A percentile compares a stretch with the other conserved stretches of the same genome.
These are phyloP conservation scores for Chlorella sp. DNA, from an alignment of 139 green algal genomes.

Conservation along the genomic window DNA sequence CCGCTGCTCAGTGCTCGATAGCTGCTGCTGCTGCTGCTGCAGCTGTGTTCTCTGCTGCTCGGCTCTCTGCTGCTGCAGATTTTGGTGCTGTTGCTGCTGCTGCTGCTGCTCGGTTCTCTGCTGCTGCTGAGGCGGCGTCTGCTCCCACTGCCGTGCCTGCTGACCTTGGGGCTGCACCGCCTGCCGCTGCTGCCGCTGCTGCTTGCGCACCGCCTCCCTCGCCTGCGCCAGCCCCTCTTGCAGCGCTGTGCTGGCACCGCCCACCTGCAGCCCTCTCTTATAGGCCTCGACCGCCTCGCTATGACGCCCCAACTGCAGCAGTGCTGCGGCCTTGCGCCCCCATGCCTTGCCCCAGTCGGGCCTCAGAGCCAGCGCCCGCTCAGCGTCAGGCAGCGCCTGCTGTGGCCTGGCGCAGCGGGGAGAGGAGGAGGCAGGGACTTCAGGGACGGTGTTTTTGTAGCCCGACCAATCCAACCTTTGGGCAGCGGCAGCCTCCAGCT, in stretches of 20 bases:
- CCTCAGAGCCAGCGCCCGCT: constrained; percentile 28
- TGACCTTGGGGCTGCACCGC: neutral
- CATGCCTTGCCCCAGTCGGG: constrained; percentile 48
- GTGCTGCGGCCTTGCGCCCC: constrained; percentile 27
- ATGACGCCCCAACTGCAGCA: constrained; percentile 11
- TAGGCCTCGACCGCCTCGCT: constrained; percentile 5
- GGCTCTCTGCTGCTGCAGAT: neutral
- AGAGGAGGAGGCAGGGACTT: neutral
- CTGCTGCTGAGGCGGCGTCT: too few species aligned
- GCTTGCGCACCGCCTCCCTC: neutral
- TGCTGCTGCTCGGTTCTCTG: too few species aligned
- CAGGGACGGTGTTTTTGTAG: neutral
- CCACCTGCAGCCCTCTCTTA: neutral
- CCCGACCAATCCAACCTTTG: too few species aligned
- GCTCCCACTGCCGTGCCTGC: too few species aligned
- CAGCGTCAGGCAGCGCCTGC: constrained; percentile 46
- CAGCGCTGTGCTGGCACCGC: neutral
- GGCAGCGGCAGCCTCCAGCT: too few species aligned
- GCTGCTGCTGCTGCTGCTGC: too few species aligned
- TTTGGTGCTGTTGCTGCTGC: neutral
- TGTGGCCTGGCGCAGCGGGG: neutral
- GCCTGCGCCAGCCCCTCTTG: neutral
- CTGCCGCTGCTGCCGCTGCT: neutral
- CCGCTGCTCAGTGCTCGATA: neutral
- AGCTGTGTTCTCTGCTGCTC: neutral